Evolutionary conservation across 345 rosid genomes (phyloP).

Genomic region (Ceriops zippeliana): DNA sequence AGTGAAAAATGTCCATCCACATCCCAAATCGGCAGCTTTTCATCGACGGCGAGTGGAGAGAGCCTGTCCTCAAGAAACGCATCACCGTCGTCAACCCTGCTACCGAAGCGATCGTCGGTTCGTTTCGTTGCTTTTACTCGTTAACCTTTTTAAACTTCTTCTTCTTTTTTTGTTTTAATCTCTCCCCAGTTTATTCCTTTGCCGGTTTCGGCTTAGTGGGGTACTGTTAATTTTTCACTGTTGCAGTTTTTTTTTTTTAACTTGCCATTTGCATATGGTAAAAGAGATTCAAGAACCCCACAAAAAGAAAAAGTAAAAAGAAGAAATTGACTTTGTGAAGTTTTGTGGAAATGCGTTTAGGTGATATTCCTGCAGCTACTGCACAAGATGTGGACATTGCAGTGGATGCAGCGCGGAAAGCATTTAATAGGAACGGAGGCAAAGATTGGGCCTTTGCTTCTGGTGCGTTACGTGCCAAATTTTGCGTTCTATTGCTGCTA

Average conservation of each 20-base stretch:
- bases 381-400: conserved; percentile 91
- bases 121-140: background rate
- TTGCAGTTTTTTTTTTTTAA: background rate
- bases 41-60: conserved; percentile 86
- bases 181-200: background rate
- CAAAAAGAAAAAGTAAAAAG: no score
- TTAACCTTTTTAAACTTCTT: background rate
- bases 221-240: background rate
- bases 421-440: conserved; percentile 72
- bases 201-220: background rate
- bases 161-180: background rate
- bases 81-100: conserved; percentile 76
- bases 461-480: conserved; percentile 83
- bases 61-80: conserved; percentile 62
- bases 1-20: conserved; percentile 42
- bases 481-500: conserved; percentile 94
- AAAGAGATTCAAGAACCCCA: background rate
- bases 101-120: conserved; percentile 75
- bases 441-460: conserved; percentile 75
- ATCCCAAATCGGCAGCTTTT: conserved; percentile 66
- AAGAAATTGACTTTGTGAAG: background rate
- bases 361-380: conserved; percentile 92
- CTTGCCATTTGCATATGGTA: background rate
- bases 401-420: conserved; percentile 77
- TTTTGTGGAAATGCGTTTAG: conserved; percentile 36